Evolutionary conservation across 2,329 filamentous ascomycete genomes (phyloP).

Genomic region (Trichoderma atrobrunneum): DNA sequence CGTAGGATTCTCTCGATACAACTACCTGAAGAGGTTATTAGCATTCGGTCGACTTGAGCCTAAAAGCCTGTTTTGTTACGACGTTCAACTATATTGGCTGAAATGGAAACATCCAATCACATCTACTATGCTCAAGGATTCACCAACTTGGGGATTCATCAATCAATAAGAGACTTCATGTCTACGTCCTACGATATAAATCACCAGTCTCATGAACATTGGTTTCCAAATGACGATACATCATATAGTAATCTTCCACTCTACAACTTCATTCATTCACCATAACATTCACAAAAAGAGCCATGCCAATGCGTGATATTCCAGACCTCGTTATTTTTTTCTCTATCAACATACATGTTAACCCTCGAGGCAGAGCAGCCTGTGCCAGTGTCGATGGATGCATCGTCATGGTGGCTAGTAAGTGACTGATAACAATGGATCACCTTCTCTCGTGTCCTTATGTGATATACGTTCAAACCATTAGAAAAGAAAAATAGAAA

Average conservation of each 20-base stretch:
- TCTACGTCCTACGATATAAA: not conserved
- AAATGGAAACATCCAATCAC: not conserved
- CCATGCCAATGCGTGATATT: not conserved
- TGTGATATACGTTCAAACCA: constrained; percentile 18
- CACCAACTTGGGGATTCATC: no score
- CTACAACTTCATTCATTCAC: not conserved
- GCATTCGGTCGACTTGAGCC: not conserved
- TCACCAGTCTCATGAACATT: not conserved
- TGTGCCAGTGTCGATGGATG: constrained; percentile 4
- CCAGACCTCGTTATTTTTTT: constrained; percentile 15
- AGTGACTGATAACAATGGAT: constrained; percentile 14
- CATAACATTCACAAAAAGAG: not conserved
- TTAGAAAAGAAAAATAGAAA: constrained; percentile 19
- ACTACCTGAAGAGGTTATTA: not conserved
- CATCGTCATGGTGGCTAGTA: constrained; percentile 12
- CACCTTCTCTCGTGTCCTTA: constrained; percentile 7
- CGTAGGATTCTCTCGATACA: not conserved
- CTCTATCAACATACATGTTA: constrained; percentile 19
- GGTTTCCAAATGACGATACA: not conserved
- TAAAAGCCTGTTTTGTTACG: not conserved
- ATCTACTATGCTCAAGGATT: not conserved
- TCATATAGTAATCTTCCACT: not conserved
- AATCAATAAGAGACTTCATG: not conserved
- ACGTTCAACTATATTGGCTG: not conserved
- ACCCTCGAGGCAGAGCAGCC: constrained; percentile 8